Conservation (phyloP, 2,329 filamentous ascomycete genomes). For the Colletotrichum agaves region DNA sequence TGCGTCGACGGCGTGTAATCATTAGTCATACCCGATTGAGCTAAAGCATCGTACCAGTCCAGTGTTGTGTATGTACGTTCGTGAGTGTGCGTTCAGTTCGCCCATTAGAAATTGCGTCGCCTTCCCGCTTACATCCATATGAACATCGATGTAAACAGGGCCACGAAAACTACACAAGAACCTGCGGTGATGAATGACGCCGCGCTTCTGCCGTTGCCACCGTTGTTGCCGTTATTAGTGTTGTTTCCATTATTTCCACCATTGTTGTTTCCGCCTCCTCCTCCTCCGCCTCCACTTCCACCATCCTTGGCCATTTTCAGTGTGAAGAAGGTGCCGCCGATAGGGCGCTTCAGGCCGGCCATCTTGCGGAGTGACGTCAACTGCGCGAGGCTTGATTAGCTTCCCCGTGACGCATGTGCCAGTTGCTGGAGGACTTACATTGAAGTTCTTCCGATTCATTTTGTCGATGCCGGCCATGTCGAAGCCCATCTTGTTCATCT, state of each 20-base stretch:
- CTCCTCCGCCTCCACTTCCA: constrained; percentile 3
- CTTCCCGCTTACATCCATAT: constrained; percentile 21
- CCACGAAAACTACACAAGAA: constrained; percentile 23
- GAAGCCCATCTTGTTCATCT: constrained; percentile 42
- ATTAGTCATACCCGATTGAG: too few relatives aligned
- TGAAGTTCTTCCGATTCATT: constrained; percentile 41
- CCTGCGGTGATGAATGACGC: constrained; percentile 24
- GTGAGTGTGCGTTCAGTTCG: too few relatives aligned
- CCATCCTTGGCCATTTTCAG: constrained; percentile 39
- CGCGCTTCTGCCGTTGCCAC: constrained; percentile 22
- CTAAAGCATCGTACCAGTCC: not conserved
- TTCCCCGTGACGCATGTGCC: too few relatives aligned
- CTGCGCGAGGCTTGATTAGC: not conserved
- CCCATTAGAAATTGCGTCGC: not conserved
- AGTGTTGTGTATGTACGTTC: too few relatives aligned
- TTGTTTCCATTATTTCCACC: constrained; percentile 1
- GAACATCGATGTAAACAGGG: constrained; percentile 30
- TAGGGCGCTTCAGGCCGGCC: constrained; percentile 41
- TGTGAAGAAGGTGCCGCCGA: constrained; percentile 44
- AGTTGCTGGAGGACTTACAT: constrained; percentile 27
- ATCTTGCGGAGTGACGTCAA: constrained; percentile 11
- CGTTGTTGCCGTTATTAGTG: constrained; percentile 4
- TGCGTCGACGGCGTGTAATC: too few relatives aligned
- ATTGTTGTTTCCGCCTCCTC: not conserved
- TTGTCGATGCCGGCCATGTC: constrained; percentile 41